Percentiles rank a stretch among this genome's conserved stretches.
phyloP scores from a whole-genome alignment of 2,329 filamentous ascomycete genomes.

The Aureobasidium vineae region DNA sequence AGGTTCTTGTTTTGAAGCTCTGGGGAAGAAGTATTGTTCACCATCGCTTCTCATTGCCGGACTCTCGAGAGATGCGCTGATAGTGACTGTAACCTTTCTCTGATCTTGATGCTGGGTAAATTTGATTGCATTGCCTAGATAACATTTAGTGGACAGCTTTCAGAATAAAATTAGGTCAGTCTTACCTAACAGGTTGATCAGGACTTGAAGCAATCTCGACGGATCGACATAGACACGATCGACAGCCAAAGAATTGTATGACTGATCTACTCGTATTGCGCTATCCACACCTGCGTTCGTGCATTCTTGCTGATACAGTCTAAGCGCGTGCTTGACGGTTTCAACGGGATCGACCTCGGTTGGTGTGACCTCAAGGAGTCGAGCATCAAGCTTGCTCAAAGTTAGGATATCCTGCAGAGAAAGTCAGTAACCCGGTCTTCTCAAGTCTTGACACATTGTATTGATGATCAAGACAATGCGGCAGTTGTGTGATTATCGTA shows the following conservation, averaged over 20 bases:
- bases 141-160: slow-evolving; percentile 26
- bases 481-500: neutral
- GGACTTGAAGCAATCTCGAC: slow-evolving; percentile 34
- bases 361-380: slow-evolving; percentile 57
- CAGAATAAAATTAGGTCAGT: neutral
- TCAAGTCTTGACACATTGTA: neutral
- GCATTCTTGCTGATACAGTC: slow-evolving; percentile 71
- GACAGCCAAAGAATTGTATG: slow-evolving; percentile 51
- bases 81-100: slow-evolving; percentile 42
- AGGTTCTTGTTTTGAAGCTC: slow-evolving; percentile 27
- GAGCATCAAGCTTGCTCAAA: slow-evolving; percentile 39
- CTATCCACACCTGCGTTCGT: slow-evolving; percentile 63
- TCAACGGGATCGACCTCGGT: slow-evolving; percentile 62
- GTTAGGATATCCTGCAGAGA: slow-evolving; percentile 43
- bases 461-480: neutral
- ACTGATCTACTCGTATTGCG: slow-evolving; percentile 58
- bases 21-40: slow-evolving; percentile 38
- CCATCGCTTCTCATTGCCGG: slow-evolving; percentile 38
- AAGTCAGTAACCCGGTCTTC: slow-evolving; percentile 44
- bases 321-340: slow-evolving; percentile 63
- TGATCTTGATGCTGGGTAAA: slow-evolving; percentile 43
- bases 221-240: slow-evolving; percentile 36
- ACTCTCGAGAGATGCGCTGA: slow-evolving; percentile 39
- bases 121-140: slow-evolving; percentile 45
- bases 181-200: slow-evolving; percentile 37